A percentile compares a stretch with the other conserved stretches of the same genome.
phyloP scores from a whole-genome alignment of 2,329 filamentous ascomycete genomes.

The Pseudogymnoascus sp. region DNA sequence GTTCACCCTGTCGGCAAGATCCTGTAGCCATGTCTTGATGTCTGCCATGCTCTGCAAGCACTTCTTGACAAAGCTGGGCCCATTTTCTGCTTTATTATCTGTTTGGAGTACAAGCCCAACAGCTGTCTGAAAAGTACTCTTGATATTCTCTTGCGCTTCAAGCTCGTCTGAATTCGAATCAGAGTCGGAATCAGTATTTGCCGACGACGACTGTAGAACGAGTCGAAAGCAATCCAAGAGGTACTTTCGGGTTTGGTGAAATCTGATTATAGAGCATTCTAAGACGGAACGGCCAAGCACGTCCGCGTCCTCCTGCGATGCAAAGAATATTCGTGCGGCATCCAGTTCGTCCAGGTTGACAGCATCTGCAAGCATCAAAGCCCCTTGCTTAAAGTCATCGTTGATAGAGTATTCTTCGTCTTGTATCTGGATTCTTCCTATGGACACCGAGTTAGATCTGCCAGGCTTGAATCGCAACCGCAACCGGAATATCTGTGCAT shows the following conservation, averaged over 20 bases:
- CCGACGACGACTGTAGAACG: constrained; percentile 52
- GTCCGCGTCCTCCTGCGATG: constrained; percentile 59
- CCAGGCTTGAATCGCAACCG: constrained; percentile 9
- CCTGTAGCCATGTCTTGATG: constrained; percentile 68
- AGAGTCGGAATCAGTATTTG: constrained; percentile 29
- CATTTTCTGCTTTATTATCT: constrained; percentile 36
- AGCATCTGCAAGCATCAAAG: constrained; percentile 75
- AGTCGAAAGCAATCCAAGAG: constrained; percentile 77
- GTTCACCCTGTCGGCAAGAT: constrained; percentile 65
- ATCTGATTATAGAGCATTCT: constrained; percentile 74
- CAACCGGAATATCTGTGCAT: constrained; percentile 22
- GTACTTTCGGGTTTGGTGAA: constrained; percentile 77
- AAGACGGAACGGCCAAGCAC: constrained; percentile 63
- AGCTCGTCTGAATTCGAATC: constrained; percentile 42
- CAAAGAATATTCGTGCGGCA: constrained; percentile 67
- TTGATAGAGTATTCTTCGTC: constrained; percentile 74
- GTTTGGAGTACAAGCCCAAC: constrained; percentile 42
- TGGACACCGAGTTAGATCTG: constrained; percentile 17
- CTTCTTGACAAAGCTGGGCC: constrained; percentile 58
- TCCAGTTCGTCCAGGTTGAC: constrained; percentile 85
- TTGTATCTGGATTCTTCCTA: constrained; percentile 67
- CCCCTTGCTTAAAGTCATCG: constrained; percentile 75
- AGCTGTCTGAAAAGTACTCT: constrained; percentile 46
- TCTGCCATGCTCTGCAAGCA: constrained; percentile 69
- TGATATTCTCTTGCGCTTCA: constrained; percentile 40